Evolutionary conservation across 352 stramenopile genomes (phyloP).

Genomic region (Globisporangium lucens): DNA sequence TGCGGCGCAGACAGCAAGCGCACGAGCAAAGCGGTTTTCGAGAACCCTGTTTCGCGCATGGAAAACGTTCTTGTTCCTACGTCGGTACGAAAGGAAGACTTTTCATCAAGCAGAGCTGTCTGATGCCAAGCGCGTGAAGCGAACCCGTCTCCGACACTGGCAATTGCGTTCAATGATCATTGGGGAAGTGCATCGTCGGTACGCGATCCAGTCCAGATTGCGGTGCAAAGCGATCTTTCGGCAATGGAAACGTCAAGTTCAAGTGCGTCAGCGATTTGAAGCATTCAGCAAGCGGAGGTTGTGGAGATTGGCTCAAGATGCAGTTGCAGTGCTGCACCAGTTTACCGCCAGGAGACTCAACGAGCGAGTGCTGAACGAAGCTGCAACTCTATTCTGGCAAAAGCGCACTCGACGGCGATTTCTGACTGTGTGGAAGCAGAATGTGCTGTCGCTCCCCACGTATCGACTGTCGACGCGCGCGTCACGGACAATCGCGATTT

Average conservation of each 20-base stretch:
- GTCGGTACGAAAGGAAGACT: background rate
- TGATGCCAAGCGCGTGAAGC: background rate
- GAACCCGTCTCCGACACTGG: conserved; percentile 1
- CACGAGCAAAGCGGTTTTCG: background rate
- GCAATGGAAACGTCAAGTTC: background rate
- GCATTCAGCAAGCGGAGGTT: background rate
- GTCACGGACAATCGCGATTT: conserved; percentile 5
- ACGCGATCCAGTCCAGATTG: background rate
- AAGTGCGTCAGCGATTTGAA: background rate
- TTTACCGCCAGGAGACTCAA: background rate
- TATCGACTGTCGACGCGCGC: conserved; percentile 4
- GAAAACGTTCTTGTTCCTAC: conserved; percentile 1
- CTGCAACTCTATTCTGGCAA: background rate
- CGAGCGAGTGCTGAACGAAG: conserved; percentile 8
- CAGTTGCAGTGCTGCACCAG: background rate
- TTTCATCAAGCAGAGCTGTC: background rate
- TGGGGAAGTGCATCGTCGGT: conserved; percentile 5
- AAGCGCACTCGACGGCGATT: conserved; percentile 4
- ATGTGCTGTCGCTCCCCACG: background rate
- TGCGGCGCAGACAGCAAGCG: background rate
- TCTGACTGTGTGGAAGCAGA: background rate
- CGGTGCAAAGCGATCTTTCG: background rate
- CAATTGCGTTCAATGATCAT: background rate
- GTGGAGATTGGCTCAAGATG: background rate
- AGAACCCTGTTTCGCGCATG: conserved; percentile 7